These are phyloP conservation scores for Podospora tetraspora DNA, from an alignment of 495 filamentous ascomycete genomes.

Conservation along the genomic window DNA sequence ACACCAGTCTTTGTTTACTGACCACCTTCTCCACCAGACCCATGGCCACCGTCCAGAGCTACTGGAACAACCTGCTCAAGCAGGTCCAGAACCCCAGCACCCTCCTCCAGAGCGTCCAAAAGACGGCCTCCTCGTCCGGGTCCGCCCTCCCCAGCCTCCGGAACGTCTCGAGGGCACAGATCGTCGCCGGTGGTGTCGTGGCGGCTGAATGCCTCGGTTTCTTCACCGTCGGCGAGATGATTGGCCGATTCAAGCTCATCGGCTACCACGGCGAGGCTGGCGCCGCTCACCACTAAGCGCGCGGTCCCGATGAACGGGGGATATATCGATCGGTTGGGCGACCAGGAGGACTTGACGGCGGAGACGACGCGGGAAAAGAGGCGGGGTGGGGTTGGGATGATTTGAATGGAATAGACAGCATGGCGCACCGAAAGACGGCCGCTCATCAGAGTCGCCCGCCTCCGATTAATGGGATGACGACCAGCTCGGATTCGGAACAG, in stretches of 20 bases:
- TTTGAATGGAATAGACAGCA: constrained; percentile 20
- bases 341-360: neutral
- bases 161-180: constrained; percentile 62
- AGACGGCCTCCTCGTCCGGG: constrained; percentile 27
- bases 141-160: constrained; percentile 58
- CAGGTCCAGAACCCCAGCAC: constrained; percentile 58
- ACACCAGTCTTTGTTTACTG: constrained; percentile 23
- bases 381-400: constrained; percentile 2
- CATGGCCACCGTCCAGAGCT: constrained; percentile 75
- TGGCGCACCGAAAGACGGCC: constrained; percentile 19
- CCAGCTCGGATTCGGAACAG: constrained; percentile 6
- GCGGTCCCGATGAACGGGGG: neutral
- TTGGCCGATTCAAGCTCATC: constrained; percentile 87
- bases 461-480: constrained; percentile 13
- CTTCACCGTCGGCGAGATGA: constrained; percentile 96
- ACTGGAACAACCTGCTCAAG: constrained; percentile 71
- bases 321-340: neutral
- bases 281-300: constrained; percentile 56
- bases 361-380: constrained; percentile 1
- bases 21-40: constrained; percentile 47
- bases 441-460: constrained; percentile 18
- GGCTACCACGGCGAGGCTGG: constrained; percentile 73
- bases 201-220: constrained; percentile 86
- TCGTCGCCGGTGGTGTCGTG: constrained; percentile 67
- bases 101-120: constrained; percentile 37